phyloP scores from a whole-genome alignment of 306 rosid species.

The Pyrus betulifolia region DNA sequence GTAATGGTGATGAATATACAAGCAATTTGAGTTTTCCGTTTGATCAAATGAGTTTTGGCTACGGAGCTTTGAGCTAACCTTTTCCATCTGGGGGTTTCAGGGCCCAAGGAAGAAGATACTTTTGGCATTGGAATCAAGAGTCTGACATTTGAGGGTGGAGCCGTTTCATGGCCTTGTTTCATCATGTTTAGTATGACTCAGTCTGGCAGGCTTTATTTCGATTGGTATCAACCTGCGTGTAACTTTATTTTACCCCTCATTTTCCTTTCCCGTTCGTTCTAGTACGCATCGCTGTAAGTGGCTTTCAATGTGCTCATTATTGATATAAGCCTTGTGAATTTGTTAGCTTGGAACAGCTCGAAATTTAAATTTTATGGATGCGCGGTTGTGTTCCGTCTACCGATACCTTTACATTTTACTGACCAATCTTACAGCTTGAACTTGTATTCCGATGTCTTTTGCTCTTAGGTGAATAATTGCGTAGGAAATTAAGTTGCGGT shows the following conservation, averaged over 20 bases:
- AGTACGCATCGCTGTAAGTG: constrained; percentile 19
- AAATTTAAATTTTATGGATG: background rate
- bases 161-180: background rate
- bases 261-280: background rate
- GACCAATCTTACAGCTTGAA: background rate
- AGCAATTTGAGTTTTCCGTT: background rate
- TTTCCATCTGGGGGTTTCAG: constrained; percentile 41
- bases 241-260: background rate
- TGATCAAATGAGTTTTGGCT: background rate
- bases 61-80: constrained; percentile 5
- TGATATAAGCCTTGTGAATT: constrained; percentile 6
- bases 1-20: background rate
- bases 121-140: constrained; percentile 77
- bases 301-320: constrained; percentile 10
- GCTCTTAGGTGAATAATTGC: background rate
- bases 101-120: constrained; percentile 99
- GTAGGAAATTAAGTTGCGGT: too few relatives aligned
- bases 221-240: constrained; percentile 6
- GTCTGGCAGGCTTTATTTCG: constrained; percentile 11
- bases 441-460: too few relatives aligned
- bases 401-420: background rate
- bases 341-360: constrained; percentile 4
- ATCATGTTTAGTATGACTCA: constrained; percentile 7
- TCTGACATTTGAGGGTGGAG: constrained; percentile 27
- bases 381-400: background rate